phyloP scores from a whole-genome alignment of 345 rosid species.

The Trapa bicornis region DNA sequence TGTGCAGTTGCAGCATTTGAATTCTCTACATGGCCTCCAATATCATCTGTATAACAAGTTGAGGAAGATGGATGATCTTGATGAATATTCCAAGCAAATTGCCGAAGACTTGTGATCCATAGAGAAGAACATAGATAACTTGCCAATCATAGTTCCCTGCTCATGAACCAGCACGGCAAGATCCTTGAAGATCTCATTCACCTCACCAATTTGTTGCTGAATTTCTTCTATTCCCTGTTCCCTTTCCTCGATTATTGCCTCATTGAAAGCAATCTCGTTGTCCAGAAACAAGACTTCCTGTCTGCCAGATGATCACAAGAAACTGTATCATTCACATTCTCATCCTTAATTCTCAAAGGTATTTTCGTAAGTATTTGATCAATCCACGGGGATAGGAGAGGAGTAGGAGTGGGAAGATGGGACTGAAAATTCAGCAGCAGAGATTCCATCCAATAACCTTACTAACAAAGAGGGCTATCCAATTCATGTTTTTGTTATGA shows the following conservation, averaged over 20 bases:
- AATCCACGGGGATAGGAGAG: background rate
- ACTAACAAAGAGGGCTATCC: background rate
- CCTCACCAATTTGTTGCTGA: slow-evolving; percentile 93
- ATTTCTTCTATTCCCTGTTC: slow-evolving; percentile 91
- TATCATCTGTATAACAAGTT: slow-evolving; percentile 51
- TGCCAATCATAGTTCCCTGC: slow-evolving; percentile 86
- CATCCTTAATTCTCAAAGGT: background rate
- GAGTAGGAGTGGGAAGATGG: background rate
- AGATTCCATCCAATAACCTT: background rate
- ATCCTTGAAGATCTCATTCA: slow-evolving; percentile 85
- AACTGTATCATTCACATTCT: background rate
- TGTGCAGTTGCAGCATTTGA: slow-evolving; percentile 65
- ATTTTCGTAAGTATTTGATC: background rate
- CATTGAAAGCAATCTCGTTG: slow-evolving; percentile 84
- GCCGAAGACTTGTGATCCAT: background rate
- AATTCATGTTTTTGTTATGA: background rate
- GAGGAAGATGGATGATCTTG: background rate
- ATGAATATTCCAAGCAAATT: background rate
- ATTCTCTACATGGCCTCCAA: slow-evolving; percentile 57
- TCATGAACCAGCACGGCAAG: slow-evolving; percentile 89
- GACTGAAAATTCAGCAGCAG: background rate
- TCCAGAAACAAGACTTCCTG: slow-evolving; percentile 76
- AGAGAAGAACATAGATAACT: slow-evolving; percentile 9
- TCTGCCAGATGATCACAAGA: slow-evolving; percentile 28
- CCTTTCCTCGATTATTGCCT: slow-evolving; percentile 87